Conservation (phyloP, 2,329 filamentous ascomycete species). For the Ambrosiella cleistominuta region DNA sequence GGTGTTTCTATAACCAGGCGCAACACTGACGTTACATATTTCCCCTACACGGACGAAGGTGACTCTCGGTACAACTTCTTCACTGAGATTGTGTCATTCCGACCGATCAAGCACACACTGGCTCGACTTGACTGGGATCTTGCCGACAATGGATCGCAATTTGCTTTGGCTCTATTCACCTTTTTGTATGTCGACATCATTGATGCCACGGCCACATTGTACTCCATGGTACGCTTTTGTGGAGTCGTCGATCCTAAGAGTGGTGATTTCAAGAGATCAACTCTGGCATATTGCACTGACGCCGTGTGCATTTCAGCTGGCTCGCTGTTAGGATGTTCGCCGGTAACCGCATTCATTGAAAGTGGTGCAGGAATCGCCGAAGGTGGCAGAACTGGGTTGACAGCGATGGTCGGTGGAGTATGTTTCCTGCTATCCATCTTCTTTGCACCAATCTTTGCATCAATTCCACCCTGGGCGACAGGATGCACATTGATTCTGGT, state of each 20-base stretch:
- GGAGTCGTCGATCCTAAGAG: conserved; percentile 65
- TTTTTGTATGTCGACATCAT: conserved; percentile 86
- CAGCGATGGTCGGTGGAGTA: conserved; percentile 57
- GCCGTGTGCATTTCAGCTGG: conserved; percentile 64
- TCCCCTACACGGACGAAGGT: conserved; percentile 47
- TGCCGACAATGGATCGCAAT: conserved; percentile 36
- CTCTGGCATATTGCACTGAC: conserved; percentile 69
- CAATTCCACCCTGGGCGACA: conserved; percentile 76
- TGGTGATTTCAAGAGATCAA: conserved; percentile 74
- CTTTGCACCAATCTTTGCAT: conserved; percentile 80
- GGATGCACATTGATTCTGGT: conserved; percentile 55
- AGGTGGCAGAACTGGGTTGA: conserved; percentile 71
- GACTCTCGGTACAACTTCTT: conserved; percentile 53
- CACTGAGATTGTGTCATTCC: conserved; percentile 53
- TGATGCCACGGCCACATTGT: conserved; percentile 70
- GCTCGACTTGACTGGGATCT: conserved; percentile 51
- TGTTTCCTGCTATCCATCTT: conserved; percentile 80
- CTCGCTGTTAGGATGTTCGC: conserved; percentile 57
- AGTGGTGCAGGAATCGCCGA: conserved; percentile 82
- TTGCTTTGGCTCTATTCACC: conserved; percentile 49
- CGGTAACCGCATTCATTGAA: conserved; percentile 75
- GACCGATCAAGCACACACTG: conserved; percentile 47
- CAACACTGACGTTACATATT: conserved; percentile 53
- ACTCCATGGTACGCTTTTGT: conserved; percentile 76
- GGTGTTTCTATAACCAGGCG: conserved; percentile 26